phyloP scores from a whole-genome alignment of 768 basidiomycete species.

The Lactifluus subvellereus region DNA sequence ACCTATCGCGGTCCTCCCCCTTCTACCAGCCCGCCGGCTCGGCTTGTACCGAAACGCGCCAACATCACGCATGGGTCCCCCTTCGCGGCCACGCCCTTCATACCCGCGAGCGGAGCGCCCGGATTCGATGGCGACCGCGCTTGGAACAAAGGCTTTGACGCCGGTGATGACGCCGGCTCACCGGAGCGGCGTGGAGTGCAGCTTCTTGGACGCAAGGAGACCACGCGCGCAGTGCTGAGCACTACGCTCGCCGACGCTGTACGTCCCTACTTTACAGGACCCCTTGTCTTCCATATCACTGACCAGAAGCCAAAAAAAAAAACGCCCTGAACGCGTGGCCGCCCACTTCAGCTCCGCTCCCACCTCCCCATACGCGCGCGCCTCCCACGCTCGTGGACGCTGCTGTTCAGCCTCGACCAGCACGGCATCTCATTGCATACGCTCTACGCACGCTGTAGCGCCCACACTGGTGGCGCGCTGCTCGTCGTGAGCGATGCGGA shows the following conservation, averaged over 20 bases:
- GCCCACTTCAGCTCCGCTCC: slow-evolving; percentile 50
- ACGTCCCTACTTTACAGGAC: slow-evolving; percentile 25
- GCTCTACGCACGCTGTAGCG: slow-evolving; percentile 63
- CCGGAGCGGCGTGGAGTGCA: slow-evolving; percentile 39
- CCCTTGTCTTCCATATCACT: background rate
- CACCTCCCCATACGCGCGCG: slow-evolving; percentile 69
- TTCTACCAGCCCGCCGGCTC: slow-evolving; percentile 11
- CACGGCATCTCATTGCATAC: slow-evolving; percentile 92
- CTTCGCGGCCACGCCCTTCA: slow-evolving; percentile 42
- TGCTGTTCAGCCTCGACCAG: slow-evolving; percentile 89
- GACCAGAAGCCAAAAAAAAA: background rate
- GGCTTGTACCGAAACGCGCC: slow-evolving; percentile 8
- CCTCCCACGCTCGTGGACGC: slow-evolving; percentile 64
- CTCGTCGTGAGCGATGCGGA: slow-evolving; percentile 60
- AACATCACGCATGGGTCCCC: slow-evolving; percentile 44
- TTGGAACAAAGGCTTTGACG: slow-evolving; percentile 63
- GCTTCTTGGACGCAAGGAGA: slow-evolving; percentile 50
- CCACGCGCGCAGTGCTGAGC: slow-evolving; percentile 48
- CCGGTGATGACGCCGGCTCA: slow-evolving; percentile 30
- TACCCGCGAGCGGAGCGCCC: slow-evolving; percentile 60
- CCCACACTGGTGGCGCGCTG: slow-evolving; percentile 44
- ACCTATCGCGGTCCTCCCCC: slow-evolving; percentile 27
- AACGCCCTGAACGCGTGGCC: no score
- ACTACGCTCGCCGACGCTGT: slow-evolving; percentile 56
- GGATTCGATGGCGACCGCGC: slow-evolving; percentile 61